Evolutionary conservation across 768 basidiomycete species (phyloP).

Genomic region (Russula sp.): DNA sequence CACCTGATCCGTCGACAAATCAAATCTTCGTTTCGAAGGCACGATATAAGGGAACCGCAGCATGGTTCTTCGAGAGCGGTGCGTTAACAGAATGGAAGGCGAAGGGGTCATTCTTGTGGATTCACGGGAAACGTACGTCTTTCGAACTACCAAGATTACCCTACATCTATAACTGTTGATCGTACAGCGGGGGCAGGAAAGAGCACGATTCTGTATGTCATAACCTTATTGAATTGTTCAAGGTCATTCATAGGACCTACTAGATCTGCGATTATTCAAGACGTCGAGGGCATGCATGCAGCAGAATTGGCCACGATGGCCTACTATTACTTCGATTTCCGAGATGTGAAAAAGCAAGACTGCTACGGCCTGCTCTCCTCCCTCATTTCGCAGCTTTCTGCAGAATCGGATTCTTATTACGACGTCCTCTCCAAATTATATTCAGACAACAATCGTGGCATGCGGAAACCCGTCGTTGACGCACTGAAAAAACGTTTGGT

Average conservation of each 20-base stretch:
- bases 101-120: background rate
- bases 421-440: slow-evolving; percentile 2
- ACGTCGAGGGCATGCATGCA: background rate
- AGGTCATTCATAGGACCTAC: background rate
- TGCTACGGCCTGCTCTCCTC: slow-evolving; percentile 5
- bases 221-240: background rate
- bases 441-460: no score
- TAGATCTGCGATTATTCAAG: slow-evolving; percentile 9
- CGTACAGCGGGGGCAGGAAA: slow-evolving; percentile 4
- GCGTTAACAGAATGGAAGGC: background rate
- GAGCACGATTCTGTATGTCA: slow-evolving; percentile 10
- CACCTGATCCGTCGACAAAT: background rate
- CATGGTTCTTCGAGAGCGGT: background rate
- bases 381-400: slow-evolving; percentile 5
- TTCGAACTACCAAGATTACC: no score
- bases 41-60: background rate
- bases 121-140: slow-evolving; percentile 10
- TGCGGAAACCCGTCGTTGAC: no score
- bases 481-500: no score
- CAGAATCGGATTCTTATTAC: background rate
- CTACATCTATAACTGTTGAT: background rate
- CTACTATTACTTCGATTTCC: slow-evolving; percentile 17
- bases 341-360: slow-evolving; percentile 9
- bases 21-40: background rate
- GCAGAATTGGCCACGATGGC: slow-evolving; percentile 3